A percentile compares a stretch with the other conserved stretches of the same genome.
Conservation (phyloP, 371 early-diverging fungal species). For the Rhizopus arrhizus region DNA sequence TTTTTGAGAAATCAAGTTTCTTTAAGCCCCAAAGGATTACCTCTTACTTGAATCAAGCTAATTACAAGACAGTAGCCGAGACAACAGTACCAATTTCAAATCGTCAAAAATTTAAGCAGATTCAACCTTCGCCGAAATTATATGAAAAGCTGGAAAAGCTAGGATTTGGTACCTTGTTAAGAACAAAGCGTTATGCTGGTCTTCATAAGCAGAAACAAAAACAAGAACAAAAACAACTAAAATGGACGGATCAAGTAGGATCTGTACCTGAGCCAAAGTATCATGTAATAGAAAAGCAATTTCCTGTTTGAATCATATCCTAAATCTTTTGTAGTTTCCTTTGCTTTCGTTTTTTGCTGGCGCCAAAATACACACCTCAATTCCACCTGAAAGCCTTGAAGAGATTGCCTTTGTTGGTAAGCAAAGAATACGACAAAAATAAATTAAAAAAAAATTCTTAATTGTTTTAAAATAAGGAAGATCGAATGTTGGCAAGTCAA, state of each 20-base stretch:
- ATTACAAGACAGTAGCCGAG: not conserved
- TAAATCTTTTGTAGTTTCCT: constrained; percentile 46
- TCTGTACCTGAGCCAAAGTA: constrained; percentile 37
- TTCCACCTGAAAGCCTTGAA: constrained; percentile 60
- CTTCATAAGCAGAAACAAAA: constrained; percentile 29
- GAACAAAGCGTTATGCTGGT: constrained; percentile 39
- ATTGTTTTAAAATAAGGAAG: constrained; percentile 44
- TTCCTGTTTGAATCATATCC: not conserved
- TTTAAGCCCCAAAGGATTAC: not conserved
- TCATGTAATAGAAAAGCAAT: constrained; percentile 18
- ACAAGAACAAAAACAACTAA: constrained; percentile 12
- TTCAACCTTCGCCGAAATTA: constrained; percentile 41
- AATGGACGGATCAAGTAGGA: constrained; percentile 18
- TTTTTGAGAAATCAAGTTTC: not conserved
- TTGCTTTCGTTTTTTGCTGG: constrained; percentile 70
- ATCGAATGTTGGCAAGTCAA: constrained; percentile 83
- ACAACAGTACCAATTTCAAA: constrained; percentile 28
- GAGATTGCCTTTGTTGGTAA: constrained; percentile 73
- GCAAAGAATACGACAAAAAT: not conserved
- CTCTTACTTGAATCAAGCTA: not conserved
- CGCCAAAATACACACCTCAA: constrained; percentile 61
- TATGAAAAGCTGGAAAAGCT: constrained; percentile 48
- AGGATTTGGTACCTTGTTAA: constrained; percentile 47
- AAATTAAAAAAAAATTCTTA: constrained; percentile 5
- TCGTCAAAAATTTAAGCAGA: constrained; percentile 50